Evolutionary conservation across 768 basidiomycete species (phyloP), one percentile per base, ranked within the genome.

Genomic region (Amyloporia xantha): DNA sequence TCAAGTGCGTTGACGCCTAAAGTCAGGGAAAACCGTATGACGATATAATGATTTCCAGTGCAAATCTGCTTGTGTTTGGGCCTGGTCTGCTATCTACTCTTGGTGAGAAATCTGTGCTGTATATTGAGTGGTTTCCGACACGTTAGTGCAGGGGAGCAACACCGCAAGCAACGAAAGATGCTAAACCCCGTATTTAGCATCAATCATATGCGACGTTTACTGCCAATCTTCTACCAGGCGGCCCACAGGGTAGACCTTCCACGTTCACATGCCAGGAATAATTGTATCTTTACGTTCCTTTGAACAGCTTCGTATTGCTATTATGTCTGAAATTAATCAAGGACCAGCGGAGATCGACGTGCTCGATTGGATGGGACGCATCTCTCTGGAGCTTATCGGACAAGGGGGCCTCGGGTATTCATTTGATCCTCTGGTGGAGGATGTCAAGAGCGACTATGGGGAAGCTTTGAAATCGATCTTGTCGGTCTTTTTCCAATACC

Each of bases 111-210:
- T 13, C 3, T 2, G 6, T 7, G n/a, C n/a, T n/a, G 21, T 13
- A n/a, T 17, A n/a, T 48, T 24, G 20, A 21, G n/a, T n/a, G 1
- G 17, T 15, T 23, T 44, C 17, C 27, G 9, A 24, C 30, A 33
- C 10, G 13, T 35, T 15, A 33, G 15, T n/a, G 12, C 43, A 62
- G 64, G 64, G 3, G 60, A 60, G 5, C 57, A 59, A n/a, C 64
- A 66, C 36, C 42, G 52, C 20, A 58, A 52, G 39, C 64, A 66
- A 44, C 57, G 62, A 36, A 64, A 63, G 51, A 49, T 64, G 47
- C 49, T 66, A 37, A 64, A 63, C 43, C 60, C 64, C 1, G 57
- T 59, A 13, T 66, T 66, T 50, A 63, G 61, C 1, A 50, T 53
- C 38, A 49, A 39, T n/a, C 57, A 63, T 28, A 59, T 63, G 56